Percentiles rank a stretch among this genome's conserved stretches.
phyloP scores from a whole-genome alignment of 2,329 filamentous ascomycete species.

The Penicillium vulpinum region DNA sequence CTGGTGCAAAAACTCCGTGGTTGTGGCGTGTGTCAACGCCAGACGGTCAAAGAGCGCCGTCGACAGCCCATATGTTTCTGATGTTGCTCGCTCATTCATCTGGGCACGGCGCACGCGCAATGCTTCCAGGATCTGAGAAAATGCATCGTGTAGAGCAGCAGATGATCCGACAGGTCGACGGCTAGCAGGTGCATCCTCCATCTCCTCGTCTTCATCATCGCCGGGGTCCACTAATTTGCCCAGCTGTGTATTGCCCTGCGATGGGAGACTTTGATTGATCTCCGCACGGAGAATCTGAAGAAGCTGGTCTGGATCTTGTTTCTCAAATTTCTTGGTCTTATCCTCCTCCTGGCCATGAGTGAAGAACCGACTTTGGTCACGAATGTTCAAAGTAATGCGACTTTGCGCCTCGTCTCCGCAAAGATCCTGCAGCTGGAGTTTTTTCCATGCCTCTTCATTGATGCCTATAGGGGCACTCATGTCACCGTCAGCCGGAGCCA shows the following conservation, averaged over 20 bases:
- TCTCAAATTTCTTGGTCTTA: conserved; percentile 60
- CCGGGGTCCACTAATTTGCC: conserved; percentile 60
- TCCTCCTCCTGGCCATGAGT: conserved; percentile 51
- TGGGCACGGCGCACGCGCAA: conserved; percentile 59
- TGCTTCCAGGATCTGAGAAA: conserved; percentile 59
- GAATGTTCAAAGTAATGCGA: conserved; percentile 80
- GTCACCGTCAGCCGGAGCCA: conserved; percentile 74
- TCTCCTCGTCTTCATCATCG: conserved; percentile 58
- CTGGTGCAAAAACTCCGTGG: conserved; percentile 92
- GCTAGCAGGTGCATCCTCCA: conserved; percentile 42
- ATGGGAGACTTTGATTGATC: conserved; percentile 47
- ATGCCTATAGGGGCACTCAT: conserved; percentile 64
- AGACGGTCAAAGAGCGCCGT: conserved; percentile 60
- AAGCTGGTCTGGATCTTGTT: conserved; percentile 69
- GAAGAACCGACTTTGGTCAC: conserved; percentile 83
- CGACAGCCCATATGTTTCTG: conserved; percentile 50
- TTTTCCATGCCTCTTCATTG: conserved; percentile 71
- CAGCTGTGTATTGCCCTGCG: conserved; percentile 66
- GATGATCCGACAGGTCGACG: conserved; percentile 65
- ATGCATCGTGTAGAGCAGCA: conserved; percentile 58
- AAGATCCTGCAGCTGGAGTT: conserved; percentile 78
- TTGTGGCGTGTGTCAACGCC: conserved; percentile 84
- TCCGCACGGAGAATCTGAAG: conserved; percentile 65
- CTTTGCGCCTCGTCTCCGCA: conserved; percentile 71
- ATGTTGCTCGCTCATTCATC: conserved; percentile 36